Base-by-base conservation (phyloP, 768 basidiomycete genomes). In the Tylopilus plumbeoviolaceoides region DNA sequence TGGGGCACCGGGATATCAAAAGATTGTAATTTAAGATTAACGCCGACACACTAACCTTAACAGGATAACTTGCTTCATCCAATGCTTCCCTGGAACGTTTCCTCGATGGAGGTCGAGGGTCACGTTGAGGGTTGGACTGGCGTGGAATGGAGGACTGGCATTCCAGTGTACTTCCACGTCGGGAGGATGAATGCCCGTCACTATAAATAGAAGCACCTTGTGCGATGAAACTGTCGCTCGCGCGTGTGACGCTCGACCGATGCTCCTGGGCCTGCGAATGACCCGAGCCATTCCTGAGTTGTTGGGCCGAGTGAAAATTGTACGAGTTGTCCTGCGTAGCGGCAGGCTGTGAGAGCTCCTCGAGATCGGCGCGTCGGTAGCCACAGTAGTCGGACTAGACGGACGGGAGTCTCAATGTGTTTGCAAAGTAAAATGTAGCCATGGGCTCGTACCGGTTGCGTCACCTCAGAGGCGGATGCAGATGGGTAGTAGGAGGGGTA, bases 81-180 rank as follows among this genome's bases (percentile, higher is more conserved):
- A 68, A 54, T 38, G 50, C 46, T 47, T 71, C 70, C 39, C 63
- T 68, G 12, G 68, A 70, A 33, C 68, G 68, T 59, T 69, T 69
- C 42, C 66, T 71, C 1, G 70, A 60, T 15, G 66, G 64, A 17
- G 63, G 55, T 41, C 53, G 65, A 50, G 55, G 5, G 41, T 56
- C 56, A 38, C 47, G 59, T 33, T 56, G 56, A 40, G 62, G 54
- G 44, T 35, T 61, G n/a, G 58, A 18, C 8, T 51, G 67, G 18
- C 48, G 57, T 42, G 52, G 52, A 15, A 57, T 23, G 38, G 61
- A 41, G 18, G 56, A 31, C 8, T 50, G 54, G 47, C 58, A 59
- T 11, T 64, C 63, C 38, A 65, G 20, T 18, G 53, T 49, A 31
- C 50, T 49, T 43, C 41, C 56, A 42, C 57, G 61, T 53, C 59